A percentile compares a stretch with the other conserved stretches of the same genome.
phyloP scores from a whole-genome alignment of 352 stramenopile genomes.

The Phytophthora chlamydospora region DNA sequence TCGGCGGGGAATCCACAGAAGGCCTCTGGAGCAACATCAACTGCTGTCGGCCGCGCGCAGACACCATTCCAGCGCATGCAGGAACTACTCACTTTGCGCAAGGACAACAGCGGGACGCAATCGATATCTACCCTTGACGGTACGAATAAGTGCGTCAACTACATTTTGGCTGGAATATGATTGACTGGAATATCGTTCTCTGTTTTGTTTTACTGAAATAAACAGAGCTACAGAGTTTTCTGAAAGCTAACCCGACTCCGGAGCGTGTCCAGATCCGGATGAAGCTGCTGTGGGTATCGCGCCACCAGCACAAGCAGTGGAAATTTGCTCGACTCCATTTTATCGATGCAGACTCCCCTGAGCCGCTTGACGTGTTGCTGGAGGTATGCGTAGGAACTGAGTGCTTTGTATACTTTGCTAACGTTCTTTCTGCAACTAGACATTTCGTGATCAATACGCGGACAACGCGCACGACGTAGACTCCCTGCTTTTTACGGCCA shows the following conservation, averaged over 20 bases:
- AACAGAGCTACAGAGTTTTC: background rate
- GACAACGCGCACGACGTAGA: background rate
- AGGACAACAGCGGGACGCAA: background rate
- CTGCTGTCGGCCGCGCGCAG: no score
- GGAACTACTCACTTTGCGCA: background rate
- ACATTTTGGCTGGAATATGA: no score
- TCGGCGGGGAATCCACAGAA: no score
- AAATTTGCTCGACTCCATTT: background rate
- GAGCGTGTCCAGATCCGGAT: background rate
- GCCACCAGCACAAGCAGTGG: background rate
- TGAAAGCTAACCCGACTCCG: background rate
- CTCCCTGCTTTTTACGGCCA: background rate
- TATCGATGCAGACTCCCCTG: background rate
- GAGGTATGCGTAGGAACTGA: background rate
- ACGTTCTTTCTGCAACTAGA: no score
- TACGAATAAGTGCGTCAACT: background rate
- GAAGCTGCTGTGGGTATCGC: slow-evolving; percentile 1
- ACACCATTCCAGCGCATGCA: background rate
- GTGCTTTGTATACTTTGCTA: no score
- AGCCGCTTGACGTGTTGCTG: background rate
- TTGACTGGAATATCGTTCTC: no score
- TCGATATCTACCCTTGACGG: background rate
- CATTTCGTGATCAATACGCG: background rate
- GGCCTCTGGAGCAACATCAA: no score
- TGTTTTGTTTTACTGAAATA: background rate